Percentiles rank a stretch among this genome's conserved stretches.
These are phyloP conservation scores for Claviceps capensis DNA, from an alignment of 2,329 filamentous ascomycete species.

Conservation along the genomic window DNA sequence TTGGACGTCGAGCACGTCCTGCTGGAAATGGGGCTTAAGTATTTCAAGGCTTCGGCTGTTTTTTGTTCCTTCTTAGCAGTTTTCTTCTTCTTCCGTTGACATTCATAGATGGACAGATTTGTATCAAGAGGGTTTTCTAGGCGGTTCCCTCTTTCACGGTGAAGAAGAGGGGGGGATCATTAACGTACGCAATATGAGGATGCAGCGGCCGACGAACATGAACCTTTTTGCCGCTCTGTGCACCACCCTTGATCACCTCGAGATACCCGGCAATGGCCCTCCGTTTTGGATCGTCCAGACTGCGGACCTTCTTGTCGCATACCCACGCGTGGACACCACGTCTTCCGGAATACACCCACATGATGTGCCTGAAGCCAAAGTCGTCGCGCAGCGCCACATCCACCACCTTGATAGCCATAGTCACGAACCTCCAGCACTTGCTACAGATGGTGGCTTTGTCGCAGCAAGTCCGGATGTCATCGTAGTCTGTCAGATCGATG, in stretches of 20 bases:
- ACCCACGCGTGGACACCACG: conserved; percentile 97
- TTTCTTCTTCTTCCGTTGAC: too few species aligned
- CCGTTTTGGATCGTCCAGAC: conserved; percentile 74
- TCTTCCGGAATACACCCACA: conserved; percentile 97
- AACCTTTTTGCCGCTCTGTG: conserved; percentile 75
- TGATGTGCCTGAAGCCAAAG: conserved; percentile 90
- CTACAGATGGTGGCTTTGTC: conserved; percentile 83
- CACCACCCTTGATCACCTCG: conserved; percentile 76
- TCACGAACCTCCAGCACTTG: conserved; percentile 95
- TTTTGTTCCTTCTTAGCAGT: conserved; percentile 6
- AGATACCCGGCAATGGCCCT: conserved; percentile 79
- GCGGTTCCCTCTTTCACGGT: too few species aligned
- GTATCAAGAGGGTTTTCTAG: too few species aligned
- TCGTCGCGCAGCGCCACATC: conserved; percentile 80
- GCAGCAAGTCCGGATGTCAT: conserved; percentile 92
- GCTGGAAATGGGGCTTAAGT: conserved; percentile 70
- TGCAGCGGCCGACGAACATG: conserved; percentile 77
- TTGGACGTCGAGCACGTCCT: conserved; percentile 69
- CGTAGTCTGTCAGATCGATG: conserved; percentile 98
- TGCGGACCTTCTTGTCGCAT: conserved; percentile 75
- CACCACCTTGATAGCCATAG: conserved; percentile 91
- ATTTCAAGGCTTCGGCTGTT: conserved; percentile 68
- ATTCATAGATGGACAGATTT: too few species aligned
- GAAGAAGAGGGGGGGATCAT: background rate
- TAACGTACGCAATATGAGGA: conserved; percentile 61